These are phyloP conservation scores for Pseudogymnoascus sp. DNA, from an alignment of 2,329 filamentous ascomycete genomes.

Conservation along the genomic window DNA sequence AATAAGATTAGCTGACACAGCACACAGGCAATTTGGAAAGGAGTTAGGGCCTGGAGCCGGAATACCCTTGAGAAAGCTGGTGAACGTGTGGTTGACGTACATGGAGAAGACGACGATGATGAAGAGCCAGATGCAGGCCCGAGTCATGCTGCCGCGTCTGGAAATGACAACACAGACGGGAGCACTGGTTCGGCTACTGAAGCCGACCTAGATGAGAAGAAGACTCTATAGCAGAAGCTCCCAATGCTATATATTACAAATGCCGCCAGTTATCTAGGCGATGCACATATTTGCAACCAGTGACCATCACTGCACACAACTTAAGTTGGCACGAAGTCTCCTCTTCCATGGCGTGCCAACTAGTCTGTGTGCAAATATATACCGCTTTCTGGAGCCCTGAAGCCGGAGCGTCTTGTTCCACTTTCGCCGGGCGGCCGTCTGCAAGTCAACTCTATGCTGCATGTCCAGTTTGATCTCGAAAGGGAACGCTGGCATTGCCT, in stretches of 20 bases:
- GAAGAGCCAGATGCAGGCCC: conserved; percentile 35
- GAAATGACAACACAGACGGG: neutral
- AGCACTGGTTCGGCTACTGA: neutral
- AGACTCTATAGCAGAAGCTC: neutral
- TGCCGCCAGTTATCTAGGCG: neutral
- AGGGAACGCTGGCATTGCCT: conserved; percentile 8
- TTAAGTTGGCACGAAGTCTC: conserved; percentile 85
- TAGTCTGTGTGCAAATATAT: conserved; percentile 91
- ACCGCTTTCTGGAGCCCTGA: conserved; percentile 31
- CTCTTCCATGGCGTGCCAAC: conserved; percentile 80
- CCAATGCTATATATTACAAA: neutral
- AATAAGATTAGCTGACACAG: conserved; percentile 15
- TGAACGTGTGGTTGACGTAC: conserved; percentile 78
- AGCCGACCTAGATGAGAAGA: neutral
- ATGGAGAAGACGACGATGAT: conserved; percentile 49
- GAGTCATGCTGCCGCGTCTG: neutral
- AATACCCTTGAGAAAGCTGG: conserved; percentile 69
- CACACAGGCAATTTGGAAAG: conserved; percentile 69
- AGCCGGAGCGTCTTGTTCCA: conserved; percentile 31
- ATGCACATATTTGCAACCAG: neutral
- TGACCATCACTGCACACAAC: conserved; percentile 62
- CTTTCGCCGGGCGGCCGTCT: conserved; percentile 28
- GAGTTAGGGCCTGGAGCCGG: conserved; percentile 66
- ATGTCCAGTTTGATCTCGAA: conserved; percentile 17
- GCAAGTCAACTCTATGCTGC: conserved; percentile 26